Evolutionary conservation across 202 grass and related monocot species (phyloP), one percentile per base, ranked within the genome.

Genomic region (Tripidium arundinaceum): DNA sequence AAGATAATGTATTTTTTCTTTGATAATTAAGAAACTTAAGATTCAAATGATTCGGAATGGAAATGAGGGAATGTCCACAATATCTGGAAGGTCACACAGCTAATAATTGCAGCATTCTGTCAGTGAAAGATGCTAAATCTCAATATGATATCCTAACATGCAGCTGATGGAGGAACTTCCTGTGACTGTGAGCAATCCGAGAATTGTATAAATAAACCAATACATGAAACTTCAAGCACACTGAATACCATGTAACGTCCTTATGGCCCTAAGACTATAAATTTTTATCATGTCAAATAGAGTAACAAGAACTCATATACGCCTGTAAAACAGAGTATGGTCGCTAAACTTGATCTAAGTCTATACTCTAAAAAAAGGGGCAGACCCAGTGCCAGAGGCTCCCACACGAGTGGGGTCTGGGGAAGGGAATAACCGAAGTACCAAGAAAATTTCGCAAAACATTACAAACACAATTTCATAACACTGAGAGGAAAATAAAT

Each of bases 211-310:
- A 31, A 69, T 37, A 62, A 37, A 74, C 5, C 42, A 39, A 84
- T 43, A n/a, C 3, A 59, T 33, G 41, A 22, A 88, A 45, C 77
- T 75, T 77, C 26, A 13, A 72, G 43, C 33, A 72, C 54, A 75
- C 7, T 12, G 27, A 79, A 27, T n/a, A 70, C 36, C 55, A 63
- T 21, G 7, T 26, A 57, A 72, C 29, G 47, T 6, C 16, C 61
- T 25, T 45, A 55, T 70, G 47, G 28, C 38, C 64, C 28, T 39
- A 31, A 13, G 64, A 81, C 12, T 37, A 77, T 77, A 46, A 81
- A 65, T 59, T 80, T 83, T n/a, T 68, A 81, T 72, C 38, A 24
- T 43, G 33, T 34, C 40, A 46, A 8, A 89, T 6, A 81, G 70
- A 79, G 38, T 62, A 81, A 40, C 31, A 86, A 78, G 18, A 85